Conservation (phyloP, 257 asterid species). For the Fraxinus quadrangulata region DNA sequence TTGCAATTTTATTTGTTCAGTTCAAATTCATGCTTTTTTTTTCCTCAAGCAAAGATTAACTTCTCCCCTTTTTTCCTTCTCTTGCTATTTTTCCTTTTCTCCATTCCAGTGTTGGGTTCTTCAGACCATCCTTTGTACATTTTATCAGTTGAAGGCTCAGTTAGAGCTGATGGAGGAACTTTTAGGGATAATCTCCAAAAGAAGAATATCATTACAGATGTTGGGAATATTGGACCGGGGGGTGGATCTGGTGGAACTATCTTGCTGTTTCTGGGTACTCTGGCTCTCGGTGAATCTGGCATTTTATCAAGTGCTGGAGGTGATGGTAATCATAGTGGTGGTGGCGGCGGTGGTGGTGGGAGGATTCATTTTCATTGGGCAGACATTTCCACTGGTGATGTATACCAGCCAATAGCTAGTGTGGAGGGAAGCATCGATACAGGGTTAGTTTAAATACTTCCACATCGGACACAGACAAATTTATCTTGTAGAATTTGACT, state of each 20-base stretch:
- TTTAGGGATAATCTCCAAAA: conserved; percentile 34
- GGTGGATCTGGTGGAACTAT: conserved; percentile 99
- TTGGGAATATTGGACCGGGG: conserved; percentile 58
- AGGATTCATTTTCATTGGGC: conserved; percentile 98
- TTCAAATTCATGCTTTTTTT: conserved; percentile 13
- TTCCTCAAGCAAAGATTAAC: conserved; percentile 1
- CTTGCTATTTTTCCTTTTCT: conserved; percentile 23
- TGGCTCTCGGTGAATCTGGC: conserved; percentile 61
- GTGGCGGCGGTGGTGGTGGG: conserved; percentile 99
- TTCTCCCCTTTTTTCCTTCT: conserved; percentile 1
- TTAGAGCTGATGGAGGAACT: conserved; percentile 82
- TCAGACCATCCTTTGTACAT: conserved; percentile 70
- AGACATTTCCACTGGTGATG: conserved; percentile 88
- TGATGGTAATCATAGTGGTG: conserved; percentile 65
- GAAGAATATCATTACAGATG: conserved; percentile 30
- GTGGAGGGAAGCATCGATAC: conserved; percentile 80
- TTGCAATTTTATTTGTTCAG: conserved; percentile 4
- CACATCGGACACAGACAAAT: conserved; percentile 21
- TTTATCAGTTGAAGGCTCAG: conserved; percentile 72
- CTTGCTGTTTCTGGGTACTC: conserved; percentile 66
- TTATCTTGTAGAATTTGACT: conserved; percentile 20
- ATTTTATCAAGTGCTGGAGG: conserved; percentile 87
- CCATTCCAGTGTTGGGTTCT: conserved; percentile 78
- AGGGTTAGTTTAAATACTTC: conserved; percentile 50
- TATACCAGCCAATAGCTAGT: conserved; percentile 80